A percentile compares a stretch with the other conserved stretches of the same genome.
phyloP scores from a whole-genome alignment of 192 early-diverging fungal species.

The Chytriomyces sp. region DNA sequence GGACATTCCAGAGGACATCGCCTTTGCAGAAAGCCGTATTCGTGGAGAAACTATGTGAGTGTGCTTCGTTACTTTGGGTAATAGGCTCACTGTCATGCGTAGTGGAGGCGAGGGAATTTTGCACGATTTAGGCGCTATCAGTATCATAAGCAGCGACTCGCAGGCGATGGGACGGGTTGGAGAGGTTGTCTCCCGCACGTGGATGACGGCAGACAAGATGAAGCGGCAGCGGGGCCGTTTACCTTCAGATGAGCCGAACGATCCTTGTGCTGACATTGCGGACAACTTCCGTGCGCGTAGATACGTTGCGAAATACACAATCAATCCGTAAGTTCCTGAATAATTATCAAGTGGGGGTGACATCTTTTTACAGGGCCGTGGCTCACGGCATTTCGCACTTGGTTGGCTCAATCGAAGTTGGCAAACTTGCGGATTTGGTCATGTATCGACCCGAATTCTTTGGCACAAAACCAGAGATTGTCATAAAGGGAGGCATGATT shows the following conservation, averaged over 20 bases:
- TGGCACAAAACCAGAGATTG: conserved; percentile 82
- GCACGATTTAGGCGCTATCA: conserved; percentile 93
- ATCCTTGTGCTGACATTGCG: conserved; percentile 38
- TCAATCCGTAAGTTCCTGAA: conserved; percentile 80
- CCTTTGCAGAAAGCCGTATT: conserved; percentile 96
- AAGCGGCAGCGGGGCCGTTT: conserved; percentile 67
- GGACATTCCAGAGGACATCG: conserved; percentile 93
- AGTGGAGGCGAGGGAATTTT: conserved; percentile 94
- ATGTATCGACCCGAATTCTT: conserved; percentile 84
- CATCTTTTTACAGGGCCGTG: conserved; percentile 63
- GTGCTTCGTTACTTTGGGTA: too few relatives aligned
- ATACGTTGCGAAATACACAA: conserved; percentile 97
- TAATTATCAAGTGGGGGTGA: conserved; percentile 9
- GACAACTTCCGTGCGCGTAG: conserved; percentile 90
- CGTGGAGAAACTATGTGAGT: conserved; percentile 97
- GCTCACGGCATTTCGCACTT: conserved; percentile 85
- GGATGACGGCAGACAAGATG: conserved; percentile 97
- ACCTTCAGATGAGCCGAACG: conserved; percentile 6
- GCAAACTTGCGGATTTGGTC: conserved; percentile 92
- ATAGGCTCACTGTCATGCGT: too few relatives aligned
- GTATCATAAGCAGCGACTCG: conserved; percentile 89
- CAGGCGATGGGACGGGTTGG: conserved; percentile 98
- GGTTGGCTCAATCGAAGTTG: conserved; percentile 90
- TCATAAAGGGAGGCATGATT: conserved; percentile 89
- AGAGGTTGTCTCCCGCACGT: conserved; percentile 88